Evolutionary conservation across 2,329 filamentous ascomycete species (phyloP).

Genomic region (Cadophora sp.): DNA sequence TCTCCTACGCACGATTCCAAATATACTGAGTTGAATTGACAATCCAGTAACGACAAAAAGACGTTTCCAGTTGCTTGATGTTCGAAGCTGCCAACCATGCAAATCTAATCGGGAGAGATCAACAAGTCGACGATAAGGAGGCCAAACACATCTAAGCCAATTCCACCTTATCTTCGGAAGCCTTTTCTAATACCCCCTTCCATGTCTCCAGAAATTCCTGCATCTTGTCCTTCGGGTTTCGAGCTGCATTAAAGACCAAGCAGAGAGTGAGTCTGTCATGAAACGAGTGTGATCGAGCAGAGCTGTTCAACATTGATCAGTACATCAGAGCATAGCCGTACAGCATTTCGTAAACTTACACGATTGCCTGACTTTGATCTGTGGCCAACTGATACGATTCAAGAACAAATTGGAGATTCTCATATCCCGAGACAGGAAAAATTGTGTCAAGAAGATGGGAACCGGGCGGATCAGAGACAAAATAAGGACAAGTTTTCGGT

Average conservation of each 20-base stretch:
- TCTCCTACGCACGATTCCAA: background rate
- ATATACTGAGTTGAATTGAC: too few relatives aligned
- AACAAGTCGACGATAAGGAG: too few relatives aligned
- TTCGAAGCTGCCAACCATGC: too few relatives aligned
- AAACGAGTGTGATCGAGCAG: slow-evolving; percentile 27
- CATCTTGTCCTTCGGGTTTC: slow-evolving; percentile 24
- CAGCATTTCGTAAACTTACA: slow-evolving; percentile 6
- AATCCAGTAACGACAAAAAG: too few relatives aligned
- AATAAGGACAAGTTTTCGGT: slow-evolving; percentile 24
- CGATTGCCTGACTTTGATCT: slow-evolving; percentile 24
- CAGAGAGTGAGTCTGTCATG: slow-evolving; percentile 27
- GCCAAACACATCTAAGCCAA: too few relatives aligned
- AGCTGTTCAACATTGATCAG: background rate
- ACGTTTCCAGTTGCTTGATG: too few relatives aligned
- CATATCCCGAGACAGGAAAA: background rate
- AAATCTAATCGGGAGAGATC: too few relatives aligned
- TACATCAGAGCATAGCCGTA: background rate
- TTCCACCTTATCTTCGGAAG: too few relatives aligned
- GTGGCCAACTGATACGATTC: slow-evolving; percentile 26
- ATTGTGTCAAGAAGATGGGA: slow-evolving; percentile 17
- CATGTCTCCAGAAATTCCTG: slow-evolving; percentile 24
- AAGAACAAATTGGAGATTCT: slow-evolving; percentile 16
- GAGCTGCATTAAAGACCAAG: slow-evolving; percentile 25
- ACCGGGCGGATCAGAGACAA: slow-evolving; percentile 28
- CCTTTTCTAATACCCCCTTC: background rate